These are phyloP conservation scores for Zizania palustris DNA, from an alignment of 202 grass and related monocot species.

Conservation along the genomic window DNA sequence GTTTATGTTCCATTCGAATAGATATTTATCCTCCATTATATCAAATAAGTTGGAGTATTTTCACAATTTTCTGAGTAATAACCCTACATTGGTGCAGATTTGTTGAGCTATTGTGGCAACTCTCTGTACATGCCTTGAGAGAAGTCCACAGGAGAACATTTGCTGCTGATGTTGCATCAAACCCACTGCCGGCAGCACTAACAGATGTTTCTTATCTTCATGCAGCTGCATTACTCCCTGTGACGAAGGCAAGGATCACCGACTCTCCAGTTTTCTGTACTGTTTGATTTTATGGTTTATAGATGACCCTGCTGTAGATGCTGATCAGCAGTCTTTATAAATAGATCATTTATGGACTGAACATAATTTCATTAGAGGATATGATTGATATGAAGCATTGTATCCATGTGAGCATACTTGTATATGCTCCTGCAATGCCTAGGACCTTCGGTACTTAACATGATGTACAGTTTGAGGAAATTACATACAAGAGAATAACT, in stretches of 20 bases:
- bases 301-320: neutral
- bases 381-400: constrained; percentile 8
- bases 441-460: constrained; percentile 6
- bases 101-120: constrained; percentile 99
- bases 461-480: constrained; percentile 15
- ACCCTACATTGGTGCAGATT: constrained; percentile 65
- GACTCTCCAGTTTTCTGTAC: constrained; percentile 32
- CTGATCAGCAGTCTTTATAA: neutral
- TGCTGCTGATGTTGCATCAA: constrained; percentile 74
- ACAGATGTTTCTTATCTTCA: constrained; percentile 99
- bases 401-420: constrained; percentile 25
- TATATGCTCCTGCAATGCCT: constrained; percentile 22
- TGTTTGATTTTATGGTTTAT: constrained; percentile 19
- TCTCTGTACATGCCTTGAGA: constrained; percentile 95
- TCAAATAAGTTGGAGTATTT: constrained; percentile 20
- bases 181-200: constrained; percentile 80
- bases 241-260: constrained; percentile 77
- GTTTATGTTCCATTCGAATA: constrained; percentile 14
- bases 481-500: constrained; percentile 15
- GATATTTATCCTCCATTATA: constrained; percentile 23
- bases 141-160: constrained; percentile 97
- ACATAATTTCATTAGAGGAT: constrained; percentile 18
- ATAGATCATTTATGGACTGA: constrained; percentile 22
- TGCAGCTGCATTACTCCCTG: constrained; percentile 89
- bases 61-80: constrained; percentile 18